Base-by-base conservation (phyloP, 768 basidiomycete species). In the Strobilomyces confusus region DNA sequence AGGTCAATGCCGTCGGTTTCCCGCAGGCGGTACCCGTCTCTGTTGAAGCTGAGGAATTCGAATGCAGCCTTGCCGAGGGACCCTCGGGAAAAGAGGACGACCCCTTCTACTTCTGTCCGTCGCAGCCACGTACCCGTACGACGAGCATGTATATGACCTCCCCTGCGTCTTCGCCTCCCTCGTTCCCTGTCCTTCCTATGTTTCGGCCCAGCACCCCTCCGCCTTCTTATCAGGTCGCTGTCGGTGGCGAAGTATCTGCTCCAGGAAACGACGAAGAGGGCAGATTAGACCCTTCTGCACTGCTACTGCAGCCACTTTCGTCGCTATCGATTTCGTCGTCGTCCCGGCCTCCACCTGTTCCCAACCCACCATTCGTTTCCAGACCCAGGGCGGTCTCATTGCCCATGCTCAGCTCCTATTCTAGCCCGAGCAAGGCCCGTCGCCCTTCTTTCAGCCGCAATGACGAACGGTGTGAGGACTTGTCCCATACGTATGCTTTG, bases 261-360 rank as follows among this genome's bases (percentile, higher is more conserved):
- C 20, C 15, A 8, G 19, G 29, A 9, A 50, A 44, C 5, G 36
- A 44, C 14, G 54, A 61, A 30, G 41, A 52, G 34, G 48, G 44
- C 14, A 23, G 40, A 43, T 51, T 68, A 23, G 59, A 59, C 40
- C 23, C 61, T 33, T 69, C 68, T 36, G 59, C 66, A 15, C 45
- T 70, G 25, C 37, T 71, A n/a, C 52, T 66, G 40, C 68, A 64
- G 40, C 69, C 69, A 11, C 29, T 68, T 8, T 58, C 68, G 12
- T 54, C 58, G 1, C 52, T 58, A 8, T 50, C 52, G 29, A 32
- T 55, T 40, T 53, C 61, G 9, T 44, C 69, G 1, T 45, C 52
- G n/a, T 20, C 53, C 45, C 57, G 49, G 30, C 63, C 59, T 43
- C 37, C 62, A 9, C 48, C 57, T 25, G 44, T 44, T 17, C 46